Conservation (phyloP, 164 flowering plant genomes). For the Umbilicus rupestris region DNA sequence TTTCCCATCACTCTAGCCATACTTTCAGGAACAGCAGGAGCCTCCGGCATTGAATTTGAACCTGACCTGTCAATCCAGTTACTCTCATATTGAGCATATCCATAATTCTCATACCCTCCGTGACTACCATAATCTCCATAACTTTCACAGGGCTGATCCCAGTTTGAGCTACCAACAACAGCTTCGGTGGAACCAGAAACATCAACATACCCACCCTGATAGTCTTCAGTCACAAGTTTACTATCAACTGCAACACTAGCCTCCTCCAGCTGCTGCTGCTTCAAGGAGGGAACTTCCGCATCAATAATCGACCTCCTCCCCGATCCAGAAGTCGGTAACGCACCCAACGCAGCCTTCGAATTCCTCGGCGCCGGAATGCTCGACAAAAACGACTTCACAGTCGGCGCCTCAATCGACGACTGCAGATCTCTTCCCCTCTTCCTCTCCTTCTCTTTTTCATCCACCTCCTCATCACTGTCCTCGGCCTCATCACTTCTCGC, state of each 20-base stretch:
- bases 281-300: constrained; percentile 21
- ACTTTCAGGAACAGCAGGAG: constrained; percentile 15
- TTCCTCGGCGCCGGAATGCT: constrained; percentile 67
- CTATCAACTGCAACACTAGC: neutral
- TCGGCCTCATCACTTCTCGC: constrained; percentile 2
- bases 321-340: constrained; percentile 27
- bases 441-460: constrained; percentile 26
- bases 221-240: constrained; percentile 14
- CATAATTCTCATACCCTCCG: constrained; percentile 15
- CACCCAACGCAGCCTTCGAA: constrained; percentile 35
- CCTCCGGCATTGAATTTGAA: constrained; percentile 10
- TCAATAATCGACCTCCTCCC: constrained; percentile 55
- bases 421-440: constrained; percentile 15
- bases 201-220: constrained; percentile 11
- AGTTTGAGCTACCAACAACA: constrained; percentile 16
- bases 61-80: constrained; percentile 27
- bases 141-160: constrained; percentile 12
- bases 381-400: constrained; percentile 46
- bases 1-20: constrained; percentile 26
- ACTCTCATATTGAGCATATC: constrained; percentile 25
- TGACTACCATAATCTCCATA: constrained; percentile 12
- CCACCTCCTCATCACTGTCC: constrained; percentile 46
- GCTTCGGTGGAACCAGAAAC: constrained; percentile 4
- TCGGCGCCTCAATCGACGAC: constrained; percentile 16
- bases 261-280: constrained; percentile 1